These are phyloP conservation scores for Cladobotryum mycophilum DNA, from an alignment of 2,329 filamentous ascomycete genomes.

Conservation along the genomic window DNA sequence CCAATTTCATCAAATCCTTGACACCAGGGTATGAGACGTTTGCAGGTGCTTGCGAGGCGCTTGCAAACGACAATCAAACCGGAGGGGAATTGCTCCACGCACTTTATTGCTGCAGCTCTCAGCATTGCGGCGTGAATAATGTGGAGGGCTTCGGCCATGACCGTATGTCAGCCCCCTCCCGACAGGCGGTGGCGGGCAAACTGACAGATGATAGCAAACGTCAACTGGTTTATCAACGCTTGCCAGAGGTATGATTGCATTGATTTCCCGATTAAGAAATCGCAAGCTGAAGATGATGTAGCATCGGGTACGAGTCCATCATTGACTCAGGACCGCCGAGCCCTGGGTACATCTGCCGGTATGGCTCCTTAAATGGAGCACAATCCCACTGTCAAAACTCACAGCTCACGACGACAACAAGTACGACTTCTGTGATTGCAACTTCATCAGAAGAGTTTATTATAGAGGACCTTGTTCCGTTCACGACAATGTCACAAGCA, in stretches of 20 bases:
- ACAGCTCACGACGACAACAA: neutral
- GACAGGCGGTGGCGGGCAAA: neutral
- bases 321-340: constrained; percentile 17
- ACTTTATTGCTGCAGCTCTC: constrained; percentile 48
- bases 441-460: neutral
- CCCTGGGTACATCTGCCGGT: neutral
- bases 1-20: constrained; percentile 25
- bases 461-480: constrained; percentile 3
- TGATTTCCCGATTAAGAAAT: neutral
- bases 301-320: constrained; percentile 21
- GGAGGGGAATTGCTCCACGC: constrained; percentile 31
- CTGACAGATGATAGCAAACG: constrained; percentile 35
- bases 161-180: constrained; percentile 27
- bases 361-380: neutral
- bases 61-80: constrained; percentile 21
- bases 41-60: constrained; percentile 24
- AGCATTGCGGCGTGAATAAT: constrained; percentile 42
- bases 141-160: constrained; percentile 31
- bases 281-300: constrained; percentile 12
- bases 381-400: neutral
- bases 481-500: neutral
- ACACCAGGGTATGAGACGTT: constrained; percentile 24
- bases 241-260: constrained; percentile 41
- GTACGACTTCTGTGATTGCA: neutral
- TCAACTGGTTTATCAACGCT: constrained; percentile 44